phyloP scores from a whole-genome alignment of 176 grass and related monocot species.

The Musa troglodytarum region DNA sequence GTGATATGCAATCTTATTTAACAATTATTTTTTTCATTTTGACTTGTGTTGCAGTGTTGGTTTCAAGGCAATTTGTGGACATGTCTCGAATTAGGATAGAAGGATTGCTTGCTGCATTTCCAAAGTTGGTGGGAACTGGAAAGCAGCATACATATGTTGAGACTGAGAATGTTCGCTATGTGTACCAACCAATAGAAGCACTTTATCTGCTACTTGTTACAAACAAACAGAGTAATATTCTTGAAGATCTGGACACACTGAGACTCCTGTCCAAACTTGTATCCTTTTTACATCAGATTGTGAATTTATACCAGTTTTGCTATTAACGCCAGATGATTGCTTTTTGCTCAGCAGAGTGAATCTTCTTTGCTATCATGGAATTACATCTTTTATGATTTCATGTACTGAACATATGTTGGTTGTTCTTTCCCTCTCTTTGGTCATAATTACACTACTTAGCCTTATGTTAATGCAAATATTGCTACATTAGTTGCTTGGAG shows the following conservation, averaged over 20 bases:
- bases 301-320: neutral
- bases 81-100: conserved; percentile 85
- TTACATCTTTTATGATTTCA: neutral
- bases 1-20: conserved; percentile 14
- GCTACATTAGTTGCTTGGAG: neutral
- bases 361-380: neutral
- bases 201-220: conserved; percentile 76
- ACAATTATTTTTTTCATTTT: neutral
- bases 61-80: conserved; percentile 75
- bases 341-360: neutral
- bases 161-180: conserved; percentile 78
- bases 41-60: conserved; percentile 47
- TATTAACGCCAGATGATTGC: neutral
- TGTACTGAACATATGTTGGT: too few relatives aligned
- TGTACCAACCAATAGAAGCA: conserved; percentile 73
- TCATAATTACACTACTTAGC: too few relatives aligned
- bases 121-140: conserved; percentile 70
- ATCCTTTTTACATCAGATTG: conserved; percentile 16
- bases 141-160: conserved; percentile 88
- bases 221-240: conserved; percentile 90
- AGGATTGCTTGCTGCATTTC: conserved; percentile 80
- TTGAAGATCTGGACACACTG: conserved; percentile 81
- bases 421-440: too few relatives aligned
- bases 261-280: conserved; percentile 78
- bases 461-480: neutral